phyloP scores from a whole-genome alignment of 139 green algal genomes.

The Tetratostichococcus sp. region DNA sequence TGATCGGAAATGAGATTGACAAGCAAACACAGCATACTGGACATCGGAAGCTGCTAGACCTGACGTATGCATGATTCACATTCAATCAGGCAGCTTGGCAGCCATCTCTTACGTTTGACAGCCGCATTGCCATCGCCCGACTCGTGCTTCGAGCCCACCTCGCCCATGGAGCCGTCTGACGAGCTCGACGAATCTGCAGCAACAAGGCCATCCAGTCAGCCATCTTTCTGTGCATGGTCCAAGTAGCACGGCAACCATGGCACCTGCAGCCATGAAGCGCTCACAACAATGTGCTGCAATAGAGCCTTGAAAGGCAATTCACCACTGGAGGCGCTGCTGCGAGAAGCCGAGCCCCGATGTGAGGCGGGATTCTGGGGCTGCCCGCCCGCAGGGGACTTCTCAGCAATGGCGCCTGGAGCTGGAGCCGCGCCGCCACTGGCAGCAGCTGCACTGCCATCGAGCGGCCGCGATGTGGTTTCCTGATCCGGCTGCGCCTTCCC shows the following conservation, averaged over 20 bases:
- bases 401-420: too few relatives aligned
- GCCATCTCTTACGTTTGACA: background rate
- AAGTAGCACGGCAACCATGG: too few relatives aligned
- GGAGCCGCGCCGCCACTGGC: too few relatives aligned
- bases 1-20: too few relatives aligned
- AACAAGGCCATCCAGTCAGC: background rate
- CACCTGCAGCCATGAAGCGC: too few relatives aligned
- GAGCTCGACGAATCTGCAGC: background rate
- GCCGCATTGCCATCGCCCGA: background rate
- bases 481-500: background rate
- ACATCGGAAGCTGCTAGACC: too few relatives aligned
- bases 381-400: background rate
- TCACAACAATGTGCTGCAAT: too few relatives aligned
- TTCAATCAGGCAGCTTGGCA: too few relatives aligned
- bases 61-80: too few relatives aligned
- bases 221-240: too few relatives aligned
- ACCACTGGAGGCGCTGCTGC: background rate
- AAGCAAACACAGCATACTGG: too few relatives aligned
- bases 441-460: background rate
- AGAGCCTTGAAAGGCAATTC: too few relatives aligned
- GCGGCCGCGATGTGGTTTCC: background rate
- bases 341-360: background rate
- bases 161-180: background rate
- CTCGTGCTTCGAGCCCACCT: background rate
- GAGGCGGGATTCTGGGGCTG: background rate